Conservation (phyloP, 2,329 filamentous ascomycete genomes). For the Blastomyces emzantsi region DNA sequence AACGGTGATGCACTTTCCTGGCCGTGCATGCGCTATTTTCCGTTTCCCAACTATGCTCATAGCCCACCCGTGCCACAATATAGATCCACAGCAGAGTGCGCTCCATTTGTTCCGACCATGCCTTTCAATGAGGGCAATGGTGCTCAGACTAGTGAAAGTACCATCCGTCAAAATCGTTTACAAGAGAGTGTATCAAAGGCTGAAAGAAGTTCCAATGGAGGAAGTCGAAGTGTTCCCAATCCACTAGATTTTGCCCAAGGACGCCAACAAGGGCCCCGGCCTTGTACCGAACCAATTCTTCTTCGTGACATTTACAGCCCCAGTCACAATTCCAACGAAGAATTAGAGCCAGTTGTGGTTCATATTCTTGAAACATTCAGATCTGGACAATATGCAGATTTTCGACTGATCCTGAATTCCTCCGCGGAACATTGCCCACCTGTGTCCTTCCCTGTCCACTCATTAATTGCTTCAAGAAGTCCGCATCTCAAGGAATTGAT, state of each 20-base stretch:
- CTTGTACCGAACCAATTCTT: background rate
- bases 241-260: background rate
- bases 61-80: background rate
- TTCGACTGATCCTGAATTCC: constrained; percentile 19
- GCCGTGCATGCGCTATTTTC: background rate
- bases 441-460: constrained; percentile 19
- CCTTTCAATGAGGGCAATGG: background rate
- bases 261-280: background rate
- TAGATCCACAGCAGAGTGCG: background rate
- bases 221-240: background rate
- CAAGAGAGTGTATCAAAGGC: background rate
- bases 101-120: background rate
- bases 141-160: background rate
- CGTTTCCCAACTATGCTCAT: background rate
- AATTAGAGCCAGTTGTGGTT: constrained; percentile 1
- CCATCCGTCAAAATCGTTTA: background rate
- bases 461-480: constrained; percentile 21
- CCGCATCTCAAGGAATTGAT: constrained; percentile 19
- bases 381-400: constrained; percentile 18
- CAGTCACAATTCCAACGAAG: background rate
- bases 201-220: background rate
- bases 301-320: background rate
- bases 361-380: constrained; percentile 17
- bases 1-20: background rate
- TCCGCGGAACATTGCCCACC: constrained; percentile 15